Evolutionary conservation across 176 grass and related monocot species (phyloP).

Genomic region (Otatea glauca): DNA sequence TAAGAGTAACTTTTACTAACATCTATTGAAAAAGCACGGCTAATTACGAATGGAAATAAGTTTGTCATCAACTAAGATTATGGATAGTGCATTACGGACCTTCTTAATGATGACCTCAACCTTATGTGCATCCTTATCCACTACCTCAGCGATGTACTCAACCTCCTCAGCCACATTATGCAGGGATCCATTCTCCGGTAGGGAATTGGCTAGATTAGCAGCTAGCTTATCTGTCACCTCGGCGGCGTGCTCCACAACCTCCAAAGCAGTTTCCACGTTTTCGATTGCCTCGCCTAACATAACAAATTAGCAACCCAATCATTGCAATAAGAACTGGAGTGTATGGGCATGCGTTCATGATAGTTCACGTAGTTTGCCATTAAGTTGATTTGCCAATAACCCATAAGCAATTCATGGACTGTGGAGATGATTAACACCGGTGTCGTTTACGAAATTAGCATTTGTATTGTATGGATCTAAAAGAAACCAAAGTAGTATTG

Average conservation of each 20-base stretch:
- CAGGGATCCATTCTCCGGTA: slow-evolving; percentile 50
- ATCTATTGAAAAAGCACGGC: not conserved
- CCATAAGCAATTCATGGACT: not conserved
- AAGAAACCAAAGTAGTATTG: not conserved
- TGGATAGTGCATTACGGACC: slow-evolving; percentile 40
- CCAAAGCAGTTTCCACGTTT: slow-evolving; percentile 55
- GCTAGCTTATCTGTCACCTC: slow-evolving; percentile 72
- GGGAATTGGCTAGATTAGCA: slow-evolving; percentile 48
- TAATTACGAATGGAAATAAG: not conserved
- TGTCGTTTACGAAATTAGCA: not conserved
- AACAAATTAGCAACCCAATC: not conserved
- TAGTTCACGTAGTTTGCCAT: not conserved
- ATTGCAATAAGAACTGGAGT: not conserved
- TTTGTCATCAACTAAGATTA: not conserved
- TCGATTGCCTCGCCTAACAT: slow-evolving; percentile 58
- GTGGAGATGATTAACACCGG: not conserved
- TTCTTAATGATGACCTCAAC: slow-evolving; percentile 73
- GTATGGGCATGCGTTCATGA: not conserved
- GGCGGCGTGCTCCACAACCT: slow-evolving; percentile 65
- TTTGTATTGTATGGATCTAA: not conserved
- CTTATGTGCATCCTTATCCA: slow-evolving; percentile 74
- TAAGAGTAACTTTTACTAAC: not conserved
- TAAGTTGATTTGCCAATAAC: not conserved
- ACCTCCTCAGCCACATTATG: slow-evolving; percentile 59
- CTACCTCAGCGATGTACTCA: slow-evolving; percentile 65